Base-by-base conservation (phyloP, 345 rosid species). In the Acer negundo region DNA sequence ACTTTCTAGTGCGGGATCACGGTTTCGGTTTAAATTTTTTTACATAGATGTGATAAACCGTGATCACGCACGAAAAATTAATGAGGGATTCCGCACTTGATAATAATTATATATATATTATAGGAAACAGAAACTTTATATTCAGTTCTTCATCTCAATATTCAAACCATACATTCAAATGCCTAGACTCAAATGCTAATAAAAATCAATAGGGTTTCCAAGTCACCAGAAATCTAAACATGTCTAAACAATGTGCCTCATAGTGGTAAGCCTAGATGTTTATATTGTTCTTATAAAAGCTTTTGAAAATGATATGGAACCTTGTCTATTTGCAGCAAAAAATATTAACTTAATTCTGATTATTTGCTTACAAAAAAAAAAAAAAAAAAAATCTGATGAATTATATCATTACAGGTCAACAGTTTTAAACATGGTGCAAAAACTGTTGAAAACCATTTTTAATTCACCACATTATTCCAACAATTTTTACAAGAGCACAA, bases 171-270 rank as follows among this genome's bases (percentile, higher is more conserved):
- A 11, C 20, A 13, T 72, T 72, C 42, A 13, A 55, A 59, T 23
- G 58, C 15, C 38, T 19, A 58, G 8, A 8, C 42, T 61, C 23
- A 16, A 3, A 62, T 8, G 12, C 20, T 42, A 51, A 28, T 40
- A 6, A 1, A 13, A 61, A 42, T 65, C 69, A 16, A 65, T 59
- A 65, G 38, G 44, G 40, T 35, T 35, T 26, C 10, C 42, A 35
- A 65, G 19, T 24, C n/a, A 65, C 69, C 10, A 31, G n/a, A 64
- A 28, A 23, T 28, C 15, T 53, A 53, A 69, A 70, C 63, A 70
- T 19, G 75, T 55, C 65, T 13, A n/a, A 58, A 72, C 47, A 47
- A 31, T 19, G 28, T 35, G 35, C 63, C 65, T 72, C 49, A 56
- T 53, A 23, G 75, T 7, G 31, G 40, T 22, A 73, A 38, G 26